These are phyloP conservation scores for Pseudocercospora musae DNA, from an alignment of 2,329 filamentous ascomycete species.

Conservation along the genomic window DNA sequence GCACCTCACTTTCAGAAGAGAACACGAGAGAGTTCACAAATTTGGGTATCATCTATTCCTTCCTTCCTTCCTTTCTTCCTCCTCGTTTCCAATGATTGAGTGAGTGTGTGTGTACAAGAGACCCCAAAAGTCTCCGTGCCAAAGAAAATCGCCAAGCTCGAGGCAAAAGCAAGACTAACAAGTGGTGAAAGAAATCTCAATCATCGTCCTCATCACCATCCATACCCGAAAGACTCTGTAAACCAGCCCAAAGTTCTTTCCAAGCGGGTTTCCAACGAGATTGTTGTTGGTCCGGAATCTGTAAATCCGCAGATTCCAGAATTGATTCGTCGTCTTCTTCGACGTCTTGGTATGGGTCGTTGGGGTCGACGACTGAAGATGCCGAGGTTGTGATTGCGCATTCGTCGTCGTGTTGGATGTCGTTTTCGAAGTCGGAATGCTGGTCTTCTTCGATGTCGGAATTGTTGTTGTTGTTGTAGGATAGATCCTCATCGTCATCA, in stretches of 20 bases:
- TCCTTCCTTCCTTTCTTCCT: background rate
- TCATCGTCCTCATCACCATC: conserved; percentile 22
- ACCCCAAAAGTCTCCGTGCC: too few relatives aligned
- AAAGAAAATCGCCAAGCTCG: too few relatives aligned
- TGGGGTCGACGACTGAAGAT: conserved; percentile 15
- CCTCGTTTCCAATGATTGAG: conserved; percentile 4
- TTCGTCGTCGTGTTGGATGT: conserved; percentile 21
- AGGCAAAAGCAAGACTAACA: too few relatives aligned
- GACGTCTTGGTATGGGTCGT: conserved; percentile 19
- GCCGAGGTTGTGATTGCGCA: conserved; percentile 30
- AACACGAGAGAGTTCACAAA: background rate
- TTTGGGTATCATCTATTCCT: conserved; percentile 5
- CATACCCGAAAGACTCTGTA: conserved; percentile 34
- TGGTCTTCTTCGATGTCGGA: conserved; percentile 4
- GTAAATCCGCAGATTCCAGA: conserved; percentile 1
- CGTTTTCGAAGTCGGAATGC: conserved; percentile 8
- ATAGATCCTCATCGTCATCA: background rate
- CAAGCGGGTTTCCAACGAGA: conserved; percentile 29
- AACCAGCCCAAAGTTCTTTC: conserved; percentile 35
- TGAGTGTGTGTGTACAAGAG: background rate
- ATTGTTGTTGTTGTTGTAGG: background rate
- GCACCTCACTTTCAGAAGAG: background rate
- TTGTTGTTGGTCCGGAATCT: background rate
- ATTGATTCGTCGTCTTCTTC: conserved; percentile 16
- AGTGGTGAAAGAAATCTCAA: too few relatives aligned